phyloP scores from a whole-genome alignment of 306 rosid genomes.

The Hippophae tibetana region DNA sequence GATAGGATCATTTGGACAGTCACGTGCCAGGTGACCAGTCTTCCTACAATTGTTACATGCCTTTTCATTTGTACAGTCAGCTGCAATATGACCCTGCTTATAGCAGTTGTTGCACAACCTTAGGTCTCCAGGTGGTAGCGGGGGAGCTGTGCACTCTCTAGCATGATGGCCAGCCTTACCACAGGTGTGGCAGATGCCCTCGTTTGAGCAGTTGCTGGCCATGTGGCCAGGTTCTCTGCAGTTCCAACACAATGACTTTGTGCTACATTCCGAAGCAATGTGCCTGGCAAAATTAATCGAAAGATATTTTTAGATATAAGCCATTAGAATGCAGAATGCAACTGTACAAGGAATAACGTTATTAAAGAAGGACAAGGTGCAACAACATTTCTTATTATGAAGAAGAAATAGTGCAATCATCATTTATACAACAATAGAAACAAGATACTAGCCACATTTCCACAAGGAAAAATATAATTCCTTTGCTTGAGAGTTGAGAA shows the following conservation, averaged over 20 bases:
- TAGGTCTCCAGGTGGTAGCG: conserved; percentile 81
- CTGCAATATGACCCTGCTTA: conserved; percentile 97
- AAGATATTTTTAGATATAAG: too few species aligned
- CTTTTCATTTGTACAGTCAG: conserved; percentile 88
- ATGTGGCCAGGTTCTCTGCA: conserved; percentile 96
- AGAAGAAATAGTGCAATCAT: too few species aligned
- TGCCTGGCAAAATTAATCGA: conserved; percentile 37
- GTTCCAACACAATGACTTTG: conserved; percentile 94
- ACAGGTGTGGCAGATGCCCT: conserved; percentile 97
- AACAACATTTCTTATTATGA: too few species aligned
- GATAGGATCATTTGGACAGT: conserved; percentile 86
- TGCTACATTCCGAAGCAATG: conserved; percentile 91
- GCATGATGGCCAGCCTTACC: conserved; percentile 96
- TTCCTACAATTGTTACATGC: conserved; percentile 99
- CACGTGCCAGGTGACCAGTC: conserved; percentile 97
- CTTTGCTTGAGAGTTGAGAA: too few species aligned
- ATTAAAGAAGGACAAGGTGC: too few species aligned
- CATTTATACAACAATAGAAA: too few species aligned
- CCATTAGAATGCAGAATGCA: too few species aligned
- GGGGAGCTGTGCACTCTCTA: conserved; percentile 80
- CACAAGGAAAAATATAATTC: too few species aligned
- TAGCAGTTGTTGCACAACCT: conserved; percentile 97
- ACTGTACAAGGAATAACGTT: too few species aligned
- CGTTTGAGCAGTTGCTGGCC: conserved; percentile 88
- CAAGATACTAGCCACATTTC: too few species aligned